Conservation (phyloP, 768 basidiomycete species). For the Mycena haematopus region DNA sequence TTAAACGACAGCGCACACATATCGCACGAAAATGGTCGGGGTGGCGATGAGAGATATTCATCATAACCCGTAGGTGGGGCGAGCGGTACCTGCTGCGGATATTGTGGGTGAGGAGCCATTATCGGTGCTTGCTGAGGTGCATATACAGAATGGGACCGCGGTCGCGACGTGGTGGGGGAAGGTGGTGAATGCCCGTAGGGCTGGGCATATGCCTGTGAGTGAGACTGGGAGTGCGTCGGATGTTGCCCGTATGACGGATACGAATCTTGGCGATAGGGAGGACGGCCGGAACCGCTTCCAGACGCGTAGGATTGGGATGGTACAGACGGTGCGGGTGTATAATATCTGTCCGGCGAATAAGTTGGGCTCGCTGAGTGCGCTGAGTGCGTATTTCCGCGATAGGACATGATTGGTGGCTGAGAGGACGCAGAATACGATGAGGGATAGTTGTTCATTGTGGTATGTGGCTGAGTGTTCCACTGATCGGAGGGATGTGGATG, state of each 20-base stretch:
- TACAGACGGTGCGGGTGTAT: constrained; percentile 22
- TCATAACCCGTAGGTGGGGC: constrained; percentile 45
- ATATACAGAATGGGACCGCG: constrained; percentile 48
- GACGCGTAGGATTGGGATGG: constrained; percentile 33
- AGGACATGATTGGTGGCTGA: constrained; percentile 22
- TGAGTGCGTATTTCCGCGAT: constrained; percentile 21
- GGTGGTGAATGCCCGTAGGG: constrained; percentile 29
- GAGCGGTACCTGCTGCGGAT: constrained; percentile 43
- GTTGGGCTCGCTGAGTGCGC: constrained; percentile 20
- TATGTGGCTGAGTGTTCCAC: constrained; percentile 43
- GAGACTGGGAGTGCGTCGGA: constrained; percentile 36
- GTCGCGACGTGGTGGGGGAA: constrained; percentile 37
- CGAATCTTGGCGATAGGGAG: constrained; percentile 38
- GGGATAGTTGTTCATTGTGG: constrained; percentile 34
- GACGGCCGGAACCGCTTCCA: constrained; percentile 38
- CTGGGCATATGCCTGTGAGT: constrained; percentile 31
- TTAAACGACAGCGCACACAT: constrained; percentile 85
- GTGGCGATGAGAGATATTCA: constrained; percentile 64
- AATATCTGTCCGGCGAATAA: constrained; percentile 34
- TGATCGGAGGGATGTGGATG: constrained; percentile 39
- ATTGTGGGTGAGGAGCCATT: constrained; percentile 35
- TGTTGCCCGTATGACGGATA: constrained; percentile 38
- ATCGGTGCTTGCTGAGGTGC: constrained; percentile 32
- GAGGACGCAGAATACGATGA: constrained; percentile 21
- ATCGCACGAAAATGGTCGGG: constrained; percentile 70